phyloP scores from a whole-genome alignment of 2,329 filamentous ascomycete genomes.

The Cordyceps cateniannulata region DNA sequence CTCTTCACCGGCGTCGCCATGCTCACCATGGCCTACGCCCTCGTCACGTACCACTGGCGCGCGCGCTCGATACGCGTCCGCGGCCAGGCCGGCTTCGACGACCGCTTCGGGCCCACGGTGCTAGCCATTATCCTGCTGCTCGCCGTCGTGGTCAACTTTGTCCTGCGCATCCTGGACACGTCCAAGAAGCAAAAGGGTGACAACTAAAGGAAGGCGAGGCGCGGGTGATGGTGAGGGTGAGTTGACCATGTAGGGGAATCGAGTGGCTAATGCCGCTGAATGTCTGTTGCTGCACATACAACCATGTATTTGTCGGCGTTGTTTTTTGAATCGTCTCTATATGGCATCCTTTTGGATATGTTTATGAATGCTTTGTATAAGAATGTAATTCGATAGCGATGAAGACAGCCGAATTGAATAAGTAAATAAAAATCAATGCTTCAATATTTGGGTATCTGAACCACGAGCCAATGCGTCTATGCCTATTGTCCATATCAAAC shows the following conservation, averaged over 20 bases:
- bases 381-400: neutral
- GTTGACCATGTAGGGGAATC: neutral
- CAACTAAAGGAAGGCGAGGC: neutral
- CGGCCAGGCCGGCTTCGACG: constrained; percentile 93
- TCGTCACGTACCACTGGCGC: constrained; percentile 95
- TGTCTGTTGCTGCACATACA: neutral
- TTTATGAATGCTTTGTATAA: neutral
- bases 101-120: constrained; percentile 88
- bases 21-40: constrained; percentile 89
- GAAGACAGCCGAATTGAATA: neutral
- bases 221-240: neutral
- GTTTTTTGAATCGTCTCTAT: neutral
- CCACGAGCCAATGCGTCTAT: neutral
- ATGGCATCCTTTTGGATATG: constrained; percentile 8
- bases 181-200: constrained; percentile 32
- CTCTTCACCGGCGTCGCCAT: constrained; percentile 93
- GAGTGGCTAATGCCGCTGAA: neutral
- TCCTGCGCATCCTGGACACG: constrained; percentile 58
- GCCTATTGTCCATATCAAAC: neutral
- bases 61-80: constrained; percentile 86
- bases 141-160: constrained; percentile 94
- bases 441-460: constrained; percentile 7
- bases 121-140: constrained; percentile 78
- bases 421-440: neutral
- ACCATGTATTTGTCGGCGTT: neutral